These are phyloP conservation scores for Penicillium aurantiogriseum DNA, from an alignment of 2,329 filamentous ascomycete genomes.

Conservation along the genomic window DNA sequence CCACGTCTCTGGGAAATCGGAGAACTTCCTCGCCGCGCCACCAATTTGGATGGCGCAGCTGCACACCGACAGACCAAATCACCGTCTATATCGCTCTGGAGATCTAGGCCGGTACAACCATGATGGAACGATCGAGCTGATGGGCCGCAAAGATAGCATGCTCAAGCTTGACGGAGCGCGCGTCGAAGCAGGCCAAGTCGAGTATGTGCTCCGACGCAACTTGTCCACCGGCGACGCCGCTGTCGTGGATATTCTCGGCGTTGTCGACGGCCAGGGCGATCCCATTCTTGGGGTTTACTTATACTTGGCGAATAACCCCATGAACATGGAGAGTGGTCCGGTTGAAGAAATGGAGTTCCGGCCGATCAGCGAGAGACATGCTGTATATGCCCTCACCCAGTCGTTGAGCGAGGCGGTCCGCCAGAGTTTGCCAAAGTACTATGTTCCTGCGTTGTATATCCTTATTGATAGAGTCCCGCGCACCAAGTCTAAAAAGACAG, in stretches of 20 bases:
- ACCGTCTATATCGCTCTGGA: constrained; percentile 26
- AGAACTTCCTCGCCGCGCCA: constrained; percentile 17
- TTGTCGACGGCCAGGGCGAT: constrained; percentile 15
- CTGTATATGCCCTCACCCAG: constrained; percentile 7
- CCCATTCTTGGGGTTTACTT: constrained; percentile 19
- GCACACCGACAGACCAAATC: constrained; percentile 7
- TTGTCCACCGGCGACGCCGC: constrained; percentile 12
- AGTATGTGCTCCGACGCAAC: constrained; percentile 16
- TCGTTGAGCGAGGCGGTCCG: constrained; percentile 10
- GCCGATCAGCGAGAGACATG: constrained; percentile 9
- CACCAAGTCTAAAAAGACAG: constrained; percentile 27
- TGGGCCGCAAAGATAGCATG: constrained; percentile 30
- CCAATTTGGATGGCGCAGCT: constrained; percentile 19
- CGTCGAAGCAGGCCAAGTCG: constrained; percentile 25
- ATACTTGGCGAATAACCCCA: constrained; percentile 16
- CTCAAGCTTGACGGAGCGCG: constrained; percentile 27
- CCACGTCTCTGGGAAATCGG: constrained; percentile 12
- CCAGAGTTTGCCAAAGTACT: constrained; percentile 18
- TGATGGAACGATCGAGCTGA: constrained; percentile 25
- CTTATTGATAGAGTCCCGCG: constrained; percentile 21
- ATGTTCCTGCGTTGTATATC: constrained; percentile 21
- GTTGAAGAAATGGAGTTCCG: constrained; percentile 17
- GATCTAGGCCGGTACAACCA: constrained; percentile 26
- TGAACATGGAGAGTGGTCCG: constrained; percentile 10
- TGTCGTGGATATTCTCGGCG: constrained; percentile 22